These are phyloP conservation scores for Coemansia sp. DNA, from an alignment of 192 early-diverging fungal genomes.

Conservation along the genomic window DNA sequence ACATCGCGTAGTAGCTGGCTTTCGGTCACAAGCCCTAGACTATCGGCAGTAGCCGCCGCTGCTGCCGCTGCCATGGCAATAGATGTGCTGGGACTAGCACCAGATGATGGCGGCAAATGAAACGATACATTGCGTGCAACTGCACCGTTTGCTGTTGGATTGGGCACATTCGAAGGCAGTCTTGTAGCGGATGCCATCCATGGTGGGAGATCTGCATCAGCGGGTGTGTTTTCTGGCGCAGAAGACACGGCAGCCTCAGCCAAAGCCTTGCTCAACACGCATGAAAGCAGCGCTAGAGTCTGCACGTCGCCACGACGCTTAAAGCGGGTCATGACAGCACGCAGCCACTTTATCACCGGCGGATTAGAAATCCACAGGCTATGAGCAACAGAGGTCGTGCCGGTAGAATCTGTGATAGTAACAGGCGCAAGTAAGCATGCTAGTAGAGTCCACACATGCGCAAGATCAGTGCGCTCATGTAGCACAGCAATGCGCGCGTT, in stretches of 20 bases:
- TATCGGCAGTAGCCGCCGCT: not conserved
- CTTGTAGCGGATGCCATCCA: not conserved
- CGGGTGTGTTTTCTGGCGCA: not conserved
- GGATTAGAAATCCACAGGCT: constrained; percentile 21
- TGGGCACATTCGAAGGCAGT: not conserved
- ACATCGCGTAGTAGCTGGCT: constrained; percentile 11
- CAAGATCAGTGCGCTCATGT: constrained; percentile 14
- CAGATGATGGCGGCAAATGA: constrained; percentile 10
- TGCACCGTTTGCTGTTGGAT: not conserved
- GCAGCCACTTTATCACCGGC: constrained; percentile 35
- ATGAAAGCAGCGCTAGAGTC: constrained; percentile 47
- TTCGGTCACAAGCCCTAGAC: constrained; percentile 5
- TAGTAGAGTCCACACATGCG: constrained; percentile 40
- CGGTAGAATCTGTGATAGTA: not conserved
- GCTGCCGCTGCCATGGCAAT: not conserved
- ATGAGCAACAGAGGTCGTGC: not conserved
- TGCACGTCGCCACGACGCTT: constrained; percentile 47
- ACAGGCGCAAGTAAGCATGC: constrained; percentile 24
- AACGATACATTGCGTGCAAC: constrained; percentile 12
- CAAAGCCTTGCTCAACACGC: constrained; percentile 26
- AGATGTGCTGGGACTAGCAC: not conserved
- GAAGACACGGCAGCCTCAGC: constrained; percentile 5
- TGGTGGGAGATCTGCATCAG: constrained; percentile 2
- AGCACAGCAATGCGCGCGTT: constrained; percentile 29
- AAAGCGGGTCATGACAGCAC: constrained; percentile 27